Evolutionary conservation across 2,329 filamentous ascomycete genomes (phyloP).

Genomic region (Aspergillus fumigatiaffinis): DNA sequence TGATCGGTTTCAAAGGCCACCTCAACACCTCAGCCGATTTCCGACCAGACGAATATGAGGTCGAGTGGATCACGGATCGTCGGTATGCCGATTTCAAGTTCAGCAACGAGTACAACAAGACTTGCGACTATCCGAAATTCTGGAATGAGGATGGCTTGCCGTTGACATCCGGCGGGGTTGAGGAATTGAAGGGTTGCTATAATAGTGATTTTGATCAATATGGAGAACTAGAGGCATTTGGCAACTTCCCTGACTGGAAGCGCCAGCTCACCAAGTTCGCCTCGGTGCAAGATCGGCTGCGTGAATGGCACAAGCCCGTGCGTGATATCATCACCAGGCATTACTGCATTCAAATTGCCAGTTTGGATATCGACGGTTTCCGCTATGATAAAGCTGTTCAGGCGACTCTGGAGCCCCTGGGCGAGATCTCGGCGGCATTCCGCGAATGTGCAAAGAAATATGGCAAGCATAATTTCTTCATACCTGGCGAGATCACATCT

Average conservation of each 20-base stretch:
- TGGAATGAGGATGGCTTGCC: slow-evolving; percentile 55
- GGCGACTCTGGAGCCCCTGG: slow-evolving; percentile 57
- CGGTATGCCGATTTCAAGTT: slow-evolving; percentile 56
- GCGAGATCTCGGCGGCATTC: slow-evolving; percentile 53
- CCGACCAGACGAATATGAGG: slow-evolving; percentile 51
- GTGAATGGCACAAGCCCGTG: slow-evolving; percentile 60
- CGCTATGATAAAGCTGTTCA: slow-evolving; percentile 64
- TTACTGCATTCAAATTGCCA: slow-evolving; percentile 59
- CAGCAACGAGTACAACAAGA: slow-evolving; percentile 50
- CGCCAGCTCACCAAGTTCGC: slow-evolving; percentile 63
- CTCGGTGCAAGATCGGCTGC: slow-evolving; percentile 61
- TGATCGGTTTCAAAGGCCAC: slow-evolving; percentile 58
- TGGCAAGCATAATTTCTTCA: slow-evolving; percentile 60
- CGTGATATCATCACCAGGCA: slow-evolving; percentile 55
- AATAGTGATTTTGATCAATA: slow-evolving; percentile 62
- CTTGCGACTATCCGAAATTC: slow-evolving; percentile 58
- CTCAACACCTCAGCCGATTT: slow-evolving; percentile 57
- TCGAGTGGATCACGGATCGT: slow-evolving; percentile 51
- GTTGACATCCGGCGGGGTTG: slow-evolving; percentile 41
- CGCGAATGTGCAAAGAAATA: slow-evolving; percentile 53
- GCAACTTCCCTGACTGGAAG: slow-evolving; percentile 59
- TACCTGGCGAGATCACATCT: slow-evolving; percentile 60
- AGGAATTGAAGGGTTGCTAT: slow-evolving; percentile 51
- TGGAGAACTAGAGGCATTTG: slow-evolving; percentile 61
- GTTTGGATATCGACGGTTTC: slow-evolving; percentile 62